Evolutionary conservation across 139 green algal species (phyloP), one percentile per base, ranked within the genome.

Genomic region (Chlamydomonas schloesseri): DNA sequence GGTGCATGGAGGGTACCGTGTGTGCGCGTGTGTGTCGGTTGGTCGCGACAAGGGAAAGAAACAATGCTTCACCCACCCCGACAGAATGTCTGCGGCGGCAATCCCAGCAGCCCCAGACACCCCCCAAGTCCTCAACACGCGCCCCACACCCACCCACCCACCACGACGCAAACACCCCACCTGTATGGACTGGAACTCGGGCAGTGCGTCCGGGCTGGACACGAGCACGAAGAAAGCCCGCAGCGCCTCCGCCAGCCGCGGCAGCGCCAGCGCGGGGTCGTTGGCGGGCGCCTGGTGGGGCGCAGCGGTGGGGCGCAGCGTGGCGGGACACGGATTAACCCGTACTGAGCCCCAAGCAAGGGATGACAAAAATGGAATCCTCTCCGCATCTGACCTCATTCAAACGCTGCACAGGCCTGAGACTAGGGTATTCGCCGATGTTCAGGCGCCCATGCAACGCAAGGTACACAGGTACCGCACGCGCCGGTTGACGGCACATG

Each of bases 141-240:
- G n/a, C 15, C 28, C 31, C 60, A 18, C 60, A 37, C 4, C 46
- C 28, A 68, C 37, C 17, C 76, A 50, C 14, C 53, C 18, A 5
- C 23, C 37, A 14, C 9, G 31, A 2, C 20, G 13, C 53, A 70
- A 15, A 8, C 79, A 10, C 58, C 9, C 50, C 62, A 93, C 93
- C 93, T 96, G 91, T 15, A 98, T 90, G 18, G 81, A 53, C 28
- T 67, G 57, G 81, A 98, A 97, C 87, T 97, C 94, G 1, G 94
- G 96, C 67, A 98, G 89, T 18, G 93, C 86, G 21, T 96, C 93
- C 0, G 95, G 93, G 10, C 92, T 90, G 5, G 94, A 96, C 31
- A 98, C 83, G 10, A 93, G 71, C 57, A 88, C 89, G 58, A 98
- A 95, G 81, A 97, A 96, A 18, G 73, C 74, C 15, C 93, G 88